Conservation (phyloP, 1,284 basidiomycete genomes). For the Volvariella surrecta region DNA sequence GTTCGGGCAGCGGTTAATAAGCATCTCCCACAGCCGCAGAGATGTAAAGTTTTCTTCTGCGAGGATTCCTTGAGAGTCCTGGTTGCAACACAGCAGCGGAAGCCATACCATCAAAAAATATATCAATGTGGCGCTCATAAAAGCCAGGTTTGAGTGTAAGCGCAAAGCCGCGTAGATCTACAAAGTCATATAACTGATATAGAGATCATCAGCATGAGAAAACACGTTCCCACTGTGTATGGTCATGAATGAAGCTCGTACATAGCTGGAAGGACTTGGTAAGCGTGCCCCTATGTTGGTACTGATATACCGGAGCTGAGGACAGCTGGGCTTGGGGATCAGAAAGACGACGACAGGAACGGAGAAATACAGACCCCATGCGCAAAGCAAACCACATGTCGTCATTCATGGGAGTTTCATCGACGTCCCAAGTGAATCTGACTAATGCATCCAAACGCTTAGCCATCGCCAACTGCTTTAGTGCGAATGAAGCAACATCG, state of each 20-base stretch:
- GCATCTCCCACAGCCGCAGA: slow-evolving; percentile 53
- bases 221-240: no score
- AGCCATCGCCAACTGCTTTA: slow-evolving; percentile 35
- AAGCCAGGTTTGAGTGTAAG: slow-evolving; percentile 50
- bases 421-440: slow-evolving; percentile 60
- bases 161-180: slow-evolving; percentile 48
- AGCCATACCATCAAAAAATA: slow-evolving; percentile 41
- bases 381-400: slow-evolving; percentile 69
- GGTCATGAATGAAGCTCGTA: slow-evolving; percentile 22
- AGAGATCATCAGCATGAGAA: slow-evolving; percentile 5
- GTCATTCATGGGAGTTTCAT: slow-evolving; percentile 55
- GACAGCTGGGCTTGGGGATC: slow-evolving; percentile 36
- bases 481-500: slow-evolving; percentile 33
- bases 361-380: slow-evolving; percentile 38
- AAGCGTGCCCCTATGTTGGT: slow-evolving; percentile 53
- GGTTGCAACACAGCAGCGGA: no score
- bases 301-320: slow-evolving; percentile 47
- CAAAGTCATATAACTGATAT: slow-evolving; percentile 56
- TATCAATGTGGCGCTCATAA: slow-evolving; percentile 47
- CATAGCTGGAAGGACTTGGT: slow-evolving; percentile 49
- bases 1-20: slow-evolving; percentile 49
- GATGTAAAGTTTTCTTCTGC: slow-evolving; percentile 11
- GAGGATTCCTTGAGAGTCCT: no score
- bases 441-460: slow-evolving; percentile 49
- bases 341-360: slow-evolving; percentile 1